Evolutionary conservation across 176 grass and related monocot species (phyloP).

Genomic region (Hordeum vulgare): MorexV3_pseudomolecules_assembly NC_058520.1:361722014-361722513

Average conservation of each 20-base stretch:
- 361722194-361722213: background rate
- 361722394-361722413: background rate
- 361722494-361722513: background rate
- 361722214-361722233: background rate
- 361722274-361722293: background rate
- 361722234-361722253: background rate
- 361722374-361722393: background rate
- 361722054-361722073: slow-evolving; percentile 4
- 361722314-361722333: background rate
- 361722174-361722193: background rate
- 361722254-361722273: background rate
- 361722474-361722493: background rate
- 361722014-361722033: background rate
- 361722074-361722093: background rate
- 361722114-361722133: background rate
- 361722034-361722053: background rate
- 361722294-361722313: background rate
- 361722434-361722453: background rate
- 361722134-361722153: slow-evolving; percentile 1
- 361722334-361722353: background rate
- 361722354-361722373: background rate
- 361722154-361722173: background rate
- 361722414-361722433: background rate
- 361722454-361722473: background rate
- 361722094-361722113: background rate